phyloP scores from a whole-genome alignment of 2,329 filamentous ascomycete species.

The Fusarium staphyleae region DNA sequence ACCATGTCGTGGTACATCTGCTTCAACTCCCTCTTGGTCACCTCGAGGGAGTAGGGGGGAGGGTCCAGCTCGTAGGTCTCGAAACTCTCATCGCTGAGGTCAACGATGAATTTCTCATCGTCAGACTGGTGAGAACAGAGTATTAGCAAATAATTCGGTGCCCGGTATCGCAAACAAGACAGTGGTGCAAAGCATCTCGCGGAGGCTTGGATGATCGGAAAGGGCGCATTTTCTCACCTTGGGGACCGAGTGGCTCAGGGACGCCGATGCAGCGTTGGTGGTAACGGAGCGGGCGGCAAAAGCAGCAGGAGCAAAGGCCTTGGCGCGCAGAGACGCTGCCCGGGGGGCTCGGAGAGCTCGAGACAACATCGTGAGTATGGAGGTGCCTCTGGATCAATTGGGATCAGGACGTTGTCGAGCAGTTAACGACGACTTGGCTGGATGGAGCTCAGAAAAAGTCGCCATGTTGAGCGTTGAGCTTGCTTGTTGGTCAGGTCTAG shows the following conservation, averaged over 20 bases:
- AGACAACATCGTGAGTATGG: constrained; percentile 68
- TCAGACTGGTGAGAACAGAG: constrained; percentile 69
- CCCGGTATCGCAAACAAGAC: neutral
- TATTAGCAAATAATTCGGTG: constrained; percentile 25
- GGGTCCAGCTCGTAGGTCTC: constrained; percentile 99
- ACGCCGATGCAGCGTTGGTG: constrained; percentile 91
- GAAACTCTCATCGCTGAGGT: constrained; percentile 97
- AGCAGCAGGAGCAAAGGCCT: constrained; percentile 53
- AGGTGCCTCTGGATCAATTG: constrained; percentile 46
- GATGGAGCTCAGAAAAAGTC: constrained; percentile 54
- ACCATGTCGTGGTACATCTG: constrained; percentile 99
- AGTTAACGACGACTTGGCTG: constrained; percentile 44
- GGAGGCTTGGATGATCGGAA: constrained; percentile 21
- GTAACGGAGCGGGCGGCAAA: constrained; percentile 79
- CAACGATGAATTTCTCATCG: constrained; percentile 90
- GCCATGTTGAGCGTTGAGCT: constrained; percentile 53
- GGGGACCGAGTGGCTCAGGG: constrained; percentile 77
- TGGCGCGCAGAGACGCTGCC: constrained; percentile 64
- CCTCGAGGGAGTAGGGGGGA: constrained; percentile 88
- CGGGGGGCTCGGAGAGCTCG: constrained; percentile 69
- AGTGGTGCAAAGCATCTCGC: constrained; percentile 6
- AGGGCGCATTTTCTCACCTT: constrained; percentile 50
- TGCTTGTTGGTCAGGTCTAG: constrained; percentile 51
- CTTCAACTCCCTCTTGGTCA: constrained; percentile 98
- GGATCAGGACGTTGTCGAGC: constrained; percentile 42